Evolutionary conservation across 1,284 basidiomycete genomes (phyloP), one percentile per base, ranked within the genome.

Genomic region (Kwoniella shivajii): DNA sequence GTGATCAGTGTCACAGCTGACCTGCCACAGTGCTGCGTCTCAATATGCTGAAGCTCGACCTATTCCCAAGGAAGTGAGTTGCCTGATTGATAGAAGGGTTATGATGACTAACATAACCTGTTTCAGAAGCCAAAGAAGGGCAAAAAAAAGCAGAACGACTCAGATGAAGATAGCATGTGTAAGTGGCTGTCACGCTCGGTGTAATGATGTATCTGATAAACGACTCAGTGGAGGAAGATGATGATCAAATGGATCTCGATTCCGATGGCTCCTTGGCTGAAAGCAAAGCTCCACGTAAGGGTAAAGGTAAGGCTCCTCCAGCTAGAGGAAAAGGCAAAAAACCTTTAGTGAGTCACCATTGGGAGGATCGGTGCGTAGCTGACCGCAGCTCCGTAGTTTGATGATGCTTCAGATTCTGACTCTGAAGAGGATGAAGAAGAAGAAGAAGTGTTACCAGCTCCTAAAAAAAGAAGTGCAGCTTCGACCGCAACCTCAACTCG

Each of bases 151-250:
- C 80, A 77, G 20, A 77, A 78, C 11, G 84, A 82, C 39, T 89
- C 88, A 2, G 73, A 74, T 1, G 83, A 84, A 26, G 90, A 93
- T 69, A 92, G 89, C 14, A 93, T 92, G 89, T 79, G 83, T 79
- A 82, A 85, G 83, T 60, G 0, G 14, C 4, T n/a, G 16, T 42
- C 6, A 22, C 36, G 9, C 11, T 18, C 16, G 10, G 2, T n/a
- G 9, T 37, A 14, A n/a, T 52, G 42, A 20, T 26, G 33, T 11
- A 20, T 36, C 16, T 14, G 13, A 7, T 18, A 22, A 20, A n/a
- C 36, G 26, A 30, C 9, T 1, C 22, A 51, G 46, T 54, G 45
- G 64, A 62, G 29, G 69, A 61, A 31, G 70, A 69, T 5, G 70
- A 69, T 49, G 57, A 65, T 50, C 38, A 45, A 78, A 76, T 48